phyloP scores from a whole-genome alignment of 2,329 filamentous ascomycete genomes.

The Sclerotiophoma versabilis region DNA sequence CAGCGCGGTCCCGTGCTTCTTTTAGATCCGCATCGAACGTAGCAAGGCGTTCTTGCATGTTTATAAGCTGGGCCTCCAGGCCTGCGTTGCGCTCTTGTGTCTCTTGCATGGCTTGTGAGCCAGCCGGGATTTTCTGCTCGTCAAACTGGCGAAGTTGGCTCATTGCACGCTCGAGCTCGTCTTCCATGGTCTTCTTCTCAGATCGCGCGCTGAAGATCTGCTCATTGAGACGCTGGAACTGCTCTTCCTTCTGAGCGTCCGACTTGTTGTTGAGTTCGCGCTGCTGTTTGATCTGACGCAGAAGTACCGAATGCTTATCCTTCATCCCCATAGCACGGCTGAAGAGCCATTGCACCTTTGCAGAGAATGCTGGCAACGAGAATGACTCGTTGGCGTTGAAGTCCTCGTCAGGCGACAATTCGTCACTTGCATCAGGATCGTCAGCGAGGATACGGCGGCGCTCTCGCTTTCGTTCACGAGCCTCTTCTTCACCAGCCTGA shows the following conservation, averaged over 20 bases:
- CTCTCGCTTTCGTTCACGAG: constrained; percentile 48
- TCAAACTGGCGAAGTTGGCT: constrained; percentile 41
- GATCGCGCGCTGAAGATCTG: constrained; percentile 48
- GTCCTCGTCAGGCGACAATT: constrained; percentile 67
- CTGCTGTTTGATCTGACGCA: constrained; percentile 94
- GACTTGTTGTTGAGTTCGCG: constrained; percentile 90
- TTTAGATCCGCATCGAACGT: constrained; percentile 41
- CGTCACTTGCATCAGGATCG: constrained; percentile 66
- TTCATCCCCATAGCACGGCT: constrained; percentile 77
- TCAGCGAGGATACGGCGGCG: constrained; percentile 53
- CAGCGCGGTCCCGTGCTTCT: constrained; percentile 34
- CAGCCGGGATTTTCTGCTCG: constrained; percentile 29
- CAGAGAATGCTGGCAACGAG: constrained; percentile 76
- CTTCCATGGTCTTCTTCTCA: constrained; percentile 46
- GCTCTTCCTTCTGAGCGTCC: constrained; percentile 60
- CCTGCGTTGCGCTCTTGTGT: constrained; percentile 43
- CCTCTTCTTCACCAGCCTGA: constrained; percentile 51
- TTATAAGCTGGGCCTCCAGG: constrained; percentile 42
- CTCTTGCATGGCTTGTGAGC: constrained; percentile 33
- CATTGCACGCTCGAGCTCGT: constrained; percentile 47
- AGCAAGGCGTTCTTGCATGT: constrained; percentile 44
- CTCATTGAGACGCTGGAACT: constrained; percentile 52
- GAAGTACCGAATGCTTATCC: constrained; percentile 87
- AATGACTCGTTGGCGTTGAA: constrained; percentile 68
- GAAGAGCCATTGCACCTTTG: constrained; percentile 81